These are phyloP conservation scores for Cercospora sesami DNA, from an alignment of 2,329 filamentous ascomycete species.

Conservation along the genomic window DNA sequence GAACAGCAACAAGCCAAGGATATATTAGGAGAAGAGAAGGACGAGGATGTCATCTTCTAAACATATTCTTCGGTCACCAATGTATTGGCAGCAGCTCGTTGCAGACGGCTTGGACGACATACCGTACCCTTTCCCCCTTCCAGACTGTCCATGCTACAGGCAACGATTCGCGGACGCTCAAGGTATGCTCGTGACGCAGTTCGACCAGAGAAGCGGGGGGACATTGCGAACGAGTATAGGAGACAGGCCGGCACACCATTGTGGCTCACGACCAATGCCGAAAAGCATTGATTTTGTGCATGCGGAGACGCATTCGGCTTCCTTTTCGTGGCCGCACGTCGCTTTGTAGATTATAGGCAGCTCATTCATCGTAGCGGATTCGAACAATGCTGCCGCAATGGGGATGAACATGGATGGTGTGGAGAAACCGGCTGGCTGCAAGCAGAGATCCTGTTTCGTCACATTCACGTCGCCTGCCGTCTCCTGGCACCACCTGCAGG, in stretches of 20 bases:
- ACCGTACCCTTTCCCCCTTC: neutral
- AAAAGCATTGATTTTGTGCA: neutral
- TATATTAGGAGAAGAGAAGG: slow-evolving; percentile 40
- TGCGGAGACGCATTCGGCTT: neutral
- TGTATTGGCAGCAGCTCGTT: neutral
- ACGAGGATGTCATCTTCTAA: slow-evolving; percentile 36
- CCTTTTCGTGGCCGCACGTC: neutral
- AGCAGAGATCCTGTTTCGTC: neutral
- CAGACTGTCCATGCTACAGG: neutral
- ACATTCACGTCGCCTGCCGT: neutral
- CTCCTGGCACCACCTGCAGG: neutral
- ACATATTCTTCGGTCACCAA: neutral
- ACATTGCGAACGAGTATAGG: neutral
- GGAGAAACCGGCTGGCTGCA: neutral
- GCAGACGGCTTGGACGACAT: neutral
- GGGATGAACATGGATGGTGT: neutral
- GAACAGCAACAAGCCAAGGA: slow-evolving; percentile 32
- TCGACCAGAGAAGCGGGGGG: neutral
- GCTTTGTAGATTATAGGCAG: neutral
- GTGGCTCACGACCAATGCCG: neutral
- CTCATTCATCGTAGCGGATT: neutral
- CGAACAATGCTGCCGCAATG: neutral
- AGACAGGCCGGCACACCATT: neutral
- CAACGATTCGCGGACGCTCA: neutral
- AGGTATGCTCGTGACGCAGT: neutral